Evolutionary conservation across 257 asterid genomes (phyloP).

Genomic region (Oldenlandia corymbosa): DNA sequence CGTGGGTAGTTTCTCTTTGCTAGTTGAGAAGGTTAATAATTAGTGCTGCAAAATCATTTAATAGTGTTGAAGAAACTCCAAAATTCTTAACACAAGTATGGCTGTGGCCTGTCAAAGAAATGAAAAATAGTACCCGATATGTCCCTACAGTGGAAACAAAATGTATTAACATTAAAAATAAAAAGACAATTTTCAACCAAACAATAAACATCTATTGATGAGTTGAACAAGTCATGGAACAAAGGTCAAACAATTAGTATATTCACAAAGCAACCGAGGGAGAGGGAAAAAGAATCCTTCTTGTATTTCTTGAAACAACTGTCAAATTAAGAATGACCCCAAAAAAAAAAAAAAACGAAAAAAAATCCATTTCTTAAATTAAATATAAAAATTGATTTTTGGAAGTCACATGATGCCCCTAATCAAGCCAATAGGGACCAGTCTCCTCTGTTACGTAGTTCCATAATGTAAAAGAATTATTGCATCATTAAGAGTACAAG

Average conservation of each 20-base stretch:
- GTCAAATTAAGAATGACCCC: slow-evolving; percentile 27
- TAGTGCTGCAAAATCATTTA: background rate
- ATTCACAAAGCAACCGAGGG: slow-evolving; percentile 31
- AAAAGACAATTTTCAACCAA: background rate
- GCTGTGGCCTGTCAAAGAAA: background rate
- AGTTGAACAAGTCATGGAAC: slow-evolving; percentile 26
- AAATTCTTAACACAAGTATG: background rate
- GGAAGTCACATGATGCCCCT: slow-evolving; percentile 61
- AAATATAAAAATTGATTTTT: slow-evolving; percentile 1
- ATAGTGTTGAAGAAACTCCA: background rate
- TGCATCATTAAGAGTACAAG: slow-evolving; percentile 44
- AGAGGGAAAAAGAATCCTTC: slow-evolving; percentile 1
- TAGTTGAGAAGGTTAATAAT: background rate
- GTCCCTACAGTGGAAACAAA: slow-evolving; percentile 11
- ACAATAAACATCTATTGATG: background rate
- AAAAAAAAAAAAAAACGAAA: background rate
- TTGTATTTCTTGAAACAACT: slow-evolving; percentile 43
- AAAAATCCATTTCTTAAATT: background rate
- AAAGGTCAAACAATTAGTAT: slow-evolving; percentile 52
- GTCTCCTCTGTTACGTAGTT: slow-evolving; percentile 46
- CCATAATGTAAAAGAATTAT: slow-evolving; percentile 55
- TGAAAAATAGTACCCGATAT: background rate
- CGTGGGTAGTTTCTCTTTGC: too few relatives aligned
- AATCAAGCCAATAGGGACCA: slow-evolving; percentile 56
- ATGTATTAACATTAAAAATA: background rate